Evolutionary conservation across 768 basidiomycete species (phyloP), one percentile per base, ranked within the genome.

Genomic region (Pleurotus sapidus): DNA sequence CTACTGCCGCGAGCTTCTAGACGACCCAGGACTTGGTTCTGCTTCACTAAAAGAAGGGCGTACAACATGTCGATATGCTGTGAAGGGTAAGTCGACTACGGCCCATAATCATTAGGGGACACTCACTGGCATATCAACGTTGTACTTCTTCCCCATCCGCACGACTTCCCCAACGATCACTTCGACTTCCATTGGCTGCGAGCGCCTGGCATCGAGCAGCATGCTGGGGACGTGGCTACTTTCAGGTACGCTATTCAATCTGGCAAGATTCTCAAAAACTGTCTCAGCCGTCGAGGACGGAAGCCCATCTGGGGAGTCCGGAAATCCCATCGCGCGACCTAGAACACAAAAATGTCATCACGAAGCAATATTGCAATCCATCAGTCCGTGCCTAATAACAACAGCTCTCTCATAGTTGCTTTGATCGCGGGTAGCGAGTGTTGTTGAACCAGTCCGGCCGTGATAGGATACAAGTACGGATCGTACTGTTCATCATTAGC

Each of bases 31-130:
- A 82, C 76, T 67, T 87, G 84, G 56, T 85, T 83, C 68, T 87
- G 85, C 8, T 86, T 69, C n/a, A 87, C 78, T 27, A 82, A 67
- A 17, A 87, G 65, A 23, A 86, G 68, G 5, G 77, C 79, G 61
- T 87, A 87, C n/a, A 86, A 60, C 49, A 78, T 81, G 66, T 86
- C 83, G 25, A 86, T 75, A n/a, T 83, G 78, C 86, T 86, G 55
- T 7, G 12, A 11, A 59, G 45, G 3, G 24, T 54, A 14, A 25
- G 30, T 54, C 9, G 51, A 9, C 15, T 38, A 42, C 30, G 24
- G 17, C 18, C 39, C n/a, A 47, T 46, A 48, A 30, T 46, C 14
- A 11, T 30, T 18, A 45, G 40, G n/a, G 17, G 17, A n/a, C 5
- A 68, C 80, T 70, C 62, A 85, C 84, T 27, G 84, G 84, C 37